Evolutionary conservation across 192 early-diverging fungal genomes (phyloP).

Genomic region (Entrophospora sp.): DNA sequence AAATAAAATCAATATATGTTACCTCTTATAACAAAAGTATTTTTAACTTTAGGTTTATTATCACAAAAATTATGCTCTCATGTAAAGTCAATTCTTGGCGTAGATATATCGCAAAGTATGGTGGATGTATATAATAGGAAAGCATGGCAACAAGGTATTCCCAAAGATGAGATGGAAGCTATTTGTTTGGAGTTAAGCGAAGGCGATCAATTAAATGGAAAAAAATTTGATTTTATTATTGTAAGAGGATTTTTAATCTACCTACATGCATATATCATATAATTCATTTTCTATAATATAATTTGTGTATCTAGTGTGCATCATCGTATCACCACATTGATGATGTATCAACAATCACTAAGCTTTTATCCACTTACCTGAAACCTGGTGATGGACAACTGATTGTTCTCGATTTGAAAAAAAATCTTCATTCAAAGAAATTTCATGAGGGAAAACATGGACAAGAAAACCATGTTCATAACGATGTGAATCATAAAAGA

Average conservation of each 20-base stretch:
- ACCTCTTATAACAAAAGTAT: neutral
- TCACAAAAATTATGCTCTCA: constrained; percentile 1
- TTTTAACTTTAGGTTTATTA: constrained; percentile 4
- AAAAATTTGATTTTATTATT: constrained; percentile 18
- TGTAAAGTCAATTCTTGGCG: constrained; percentile 12
- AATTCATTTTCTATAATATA: neutral
- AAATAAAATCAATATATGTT: neutral
- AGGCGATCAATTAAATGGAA: constrained; percentile 14
- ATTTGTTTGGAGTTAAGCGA: constrained; percentile 10
- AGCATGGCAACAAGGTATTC: constrained; percentile 10
- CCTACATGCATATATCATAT: neutral
- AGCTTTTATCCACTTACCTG: constrained; percentile 4
- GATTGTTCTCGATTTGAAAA: constrained; percentile 9
- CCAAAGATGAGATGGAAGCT: constrained; percentile 16
- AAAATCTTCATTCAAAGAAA: neutral
- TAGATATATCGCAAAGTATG: constrained; percentile 11
- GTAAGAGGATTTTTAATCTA: neutral
- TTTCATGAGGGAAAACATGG: neutral
- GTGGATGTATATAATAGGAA: constrained; percentile 16
- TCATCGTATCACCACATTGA: constrained; percentile 16
- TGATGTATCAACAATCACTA: neutral
- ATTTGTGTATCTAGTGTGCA: constrained; percentile 4
- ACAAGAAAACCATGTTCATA: neutral
- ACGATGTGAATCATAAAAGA: neutral
- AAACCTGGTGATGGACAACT: constrained; percentile 4